Conservation (phyloP, 306 rosid species). For the Prinsepia uniflora region DNA sequence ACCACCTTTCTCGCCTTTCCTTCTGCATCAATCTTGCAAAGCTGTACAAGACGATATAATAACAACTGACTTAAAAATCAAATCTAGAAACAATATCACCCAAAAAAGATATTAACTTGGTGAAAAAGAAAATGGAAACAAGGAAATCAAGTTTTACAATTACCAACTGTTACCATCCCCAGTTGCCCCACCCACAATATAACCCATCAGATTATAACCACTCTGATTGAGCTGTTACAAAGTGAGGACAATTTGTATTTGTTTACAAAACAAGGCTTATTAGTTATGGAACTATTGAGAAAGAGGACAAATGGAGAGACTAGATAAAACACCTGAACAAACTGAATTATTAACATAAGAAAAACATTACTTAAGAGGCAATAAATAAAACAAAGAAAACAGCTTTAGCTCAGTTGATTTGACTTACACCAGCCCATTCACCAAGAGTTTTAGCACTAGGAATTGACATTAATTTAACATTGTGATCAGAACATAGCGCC, state of each 20-base stretch:
- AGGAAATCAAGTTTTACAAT: not conserved
- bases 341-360: not conserved
- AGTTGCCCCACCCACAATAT: not conserved
- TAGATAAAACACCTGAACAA: not conserved
- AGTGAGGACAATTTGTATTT: too few species aligned
- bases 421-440: conserved; percentile 86
- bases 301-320: not conserved
- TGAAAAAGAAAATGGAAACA: not conserved
- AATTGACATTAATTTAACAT: conserved; percentile 53
- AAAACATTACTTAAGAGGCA: not conserved
- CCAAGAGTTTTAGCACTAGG: conserved; percentile 81
- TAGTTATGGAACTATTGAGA: not conserved
- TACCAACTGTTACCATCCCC: not conserved
- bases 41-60: conserved; percentile 30
- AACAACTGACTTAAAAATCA: not conserved
- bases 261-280: not conserved
- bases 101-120: not conserved
- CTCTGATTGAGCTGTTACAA: not conserved
- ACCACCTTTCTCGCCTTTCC: conserved; percentile 69
- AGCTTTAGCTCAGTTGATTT: not conserved
- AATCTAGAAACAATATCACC: not conserved
- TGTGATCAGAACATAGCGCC: conserved; percentile 73
- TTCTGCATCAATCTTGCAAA: conserved; percentile 76
- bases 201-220: not conserved
- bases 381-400: not conserved